Conservation (phyloP, 306 rosid genomes). For the Cicer judaicum region DNA sequence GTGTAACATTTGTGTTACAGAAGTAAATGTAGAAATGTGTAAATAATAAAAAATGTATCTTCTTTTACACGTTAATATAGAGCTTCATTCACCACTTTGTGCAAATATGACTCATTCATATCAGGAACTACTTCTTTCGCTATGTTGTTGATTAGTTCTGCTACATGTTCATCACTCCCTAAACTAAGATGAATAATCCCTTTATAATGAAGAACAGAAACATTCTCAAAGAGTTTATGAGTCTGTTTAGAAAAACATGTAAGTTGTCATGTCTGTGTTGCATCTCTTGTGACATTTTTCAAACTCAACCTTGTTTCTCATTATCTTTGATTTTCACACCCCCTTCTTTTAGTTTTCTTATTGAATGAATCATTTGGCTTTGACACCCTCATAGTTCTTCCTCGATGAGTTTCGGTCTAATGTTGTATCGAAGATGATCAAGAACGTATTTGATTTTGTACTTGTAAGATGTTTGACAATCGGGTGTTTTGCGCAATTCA, state of each 20-base stretch:
- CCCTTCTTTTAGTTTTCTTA: constrained; percentile 44
- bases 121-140: constrained; percentile 46
- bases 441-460: constrained; percentile 43
- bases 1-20: neutral
- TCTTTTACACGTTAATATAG: too few relatives aligned
- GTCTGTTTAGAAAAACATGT: constrained; percentile 60
- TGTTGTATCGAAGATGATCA: constrained; percentile 44
- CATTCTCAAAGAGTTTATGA: constrained; percentile 49
- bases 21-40: constrained; percentile 29
- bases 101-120: constrained; percentile 45
- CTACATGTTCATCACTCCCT: constrained; percentile 44
- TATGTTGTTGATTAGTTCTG: constrained; percentile 50
- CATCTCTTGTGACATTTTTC: constrained; percentile 55
- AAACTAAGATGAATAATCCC: constrained; percentile 52
- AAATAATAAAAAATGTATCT: constrained; percentile 1
- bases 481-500: neutral
- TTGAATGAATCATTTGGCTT: constrained; percentile 37
- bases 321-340: constrained; percentile 50
- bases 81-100: constrained; percentile 42
- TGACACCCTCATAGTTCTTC: constrained; percentile 19
- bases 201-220: constrained; percentile 48
- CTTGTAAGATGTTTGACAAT: neutral
- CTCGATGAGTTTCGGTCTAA: constrained; percentile 20
- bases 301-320: constrained; percentile 50
- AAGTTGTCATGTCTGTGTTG: constrained; percentile 51